Evolutionary conservation across 2,329 filamentous ascomycete genomes (phyloP).

Genomic region (Basipetospora chlamydospora): DNA sequence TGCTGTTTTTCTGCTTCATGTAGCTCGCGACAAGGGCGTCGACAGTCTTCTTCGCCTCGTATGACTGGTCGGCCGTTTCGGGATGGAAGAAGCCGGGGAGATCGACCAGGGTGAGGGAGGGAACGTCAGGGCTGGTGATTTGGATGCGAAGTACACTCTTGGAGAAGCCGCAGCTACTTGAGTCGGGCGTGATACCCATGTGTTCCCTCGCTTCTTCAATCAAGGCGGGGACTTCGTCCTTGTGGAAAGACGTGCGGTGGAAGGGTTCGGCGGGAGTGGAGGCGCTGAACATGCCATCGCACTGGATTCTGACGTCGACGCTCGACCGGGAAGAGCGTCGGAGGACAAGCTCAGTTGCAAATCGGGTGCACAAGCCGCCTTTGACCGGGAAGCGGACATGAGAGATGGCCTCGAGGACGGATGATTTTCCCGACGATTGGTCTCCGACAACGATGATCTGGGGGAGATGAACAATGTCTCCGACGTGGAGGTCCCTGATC

Average conservation of each 20-base stretch:
- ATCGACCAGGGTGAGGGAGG: conserved; percentile 38
- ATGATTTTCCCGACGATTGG: conserved; percentile 49
- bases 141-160: conserved; percentile 31
- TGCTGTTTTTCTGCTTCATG: conserved; percentile 40
- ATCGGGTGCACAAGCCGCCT: conserved; percentile 41
- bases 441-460: conserved; percentile 46
- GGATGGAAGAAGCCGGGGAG: conserved; percentile 31
- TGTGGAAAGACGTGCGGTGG: conserved; percentile 18
- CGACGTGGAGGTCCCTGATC: conserved; percentile 33
- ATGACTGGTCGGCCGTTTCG: conserved; percentile 17
- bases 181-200: conserved; percentile 28
- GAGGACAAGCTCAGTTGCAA: conserved; percentile 45
- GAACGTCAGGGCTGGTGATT: conserved; percentile 26
- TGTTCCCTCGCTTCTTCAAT: conserved; percentile 33
- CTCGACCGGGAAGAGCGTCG: conserved; percentile 20
- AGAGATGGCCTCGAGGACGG: conserved; percentile 48
- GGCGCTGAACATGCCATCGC: too few relatives aligned
- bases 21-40: conserved; percentile 31
- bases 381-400: conserved; percentile 44
- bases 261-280: too few relatives aligned
- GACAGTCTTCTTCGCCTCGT: conserved; percentile 17
- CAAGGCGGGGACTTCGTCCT: conserved; percentile 28
- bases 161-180: conserved; percentile 21
- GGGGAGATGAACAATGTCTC: conserved; percentile 30
- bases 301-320: conserved; percentile 27